phyloP scores from a whole-genome alignment of 805 yeast species.

The Hanseniaspora hatyaiensis region DNA sequence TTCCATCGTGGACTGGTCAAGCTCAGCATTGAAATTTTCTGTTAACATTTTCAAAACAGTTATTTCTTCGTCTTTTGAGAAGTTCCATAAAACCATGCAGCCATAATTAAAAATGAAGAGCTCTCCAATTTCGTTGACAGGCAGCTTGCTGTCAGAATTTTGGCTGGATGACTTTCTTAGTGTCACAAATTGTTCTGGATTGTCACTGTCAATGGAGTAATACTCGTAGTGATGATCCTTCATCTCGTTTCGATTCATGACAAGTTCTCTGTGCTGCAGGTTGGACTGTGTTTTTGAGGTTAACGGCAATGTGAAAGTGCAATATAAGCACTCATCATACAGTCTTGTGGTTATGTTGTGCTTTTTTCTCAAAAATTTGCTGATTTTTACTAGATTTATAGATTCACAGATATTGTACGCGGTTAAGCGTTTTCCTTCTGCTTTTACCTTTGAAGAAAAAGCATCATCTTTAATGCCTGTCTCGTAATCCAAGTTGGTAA shows the following conservation, averaged over 20 bases:
- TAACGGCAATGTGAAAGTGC: slow-evolving; percentile 63
- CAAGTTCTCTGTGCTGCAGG: slow-evolving; percentile 33
- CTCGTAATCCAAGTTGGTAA: slow-evolving; percentile 37
- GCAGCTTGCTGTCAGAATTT: slow-evolving; percentile 18
- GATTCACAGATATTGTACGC: slow-evolving; percentile 86
- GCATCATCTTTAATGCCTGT: slow-evolving; percentile 37
- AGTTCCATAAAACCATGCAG: slow-evolving; percentile 96
- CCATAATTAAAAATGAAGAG: slow-evolving; percentile 85
- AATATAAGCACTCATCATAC: slow-evolving; percentile 83
- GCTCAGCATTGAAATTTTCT: slow-evolving; percentile 41
- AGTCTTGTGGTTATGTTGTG: slow-evolving; percentile 79
- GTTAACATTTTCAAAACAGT: slow-evolving; percentile 56
- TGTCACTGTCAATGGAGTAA: slow-evolving; percentile 36
- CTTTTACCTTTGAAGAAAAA: slow-evolving; percentile 1
- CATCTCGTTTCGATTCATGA: slow-evolving; percentile 67
- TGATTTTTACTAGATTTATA: slow-evolving; percentile 51
- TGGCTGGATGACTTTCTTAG: too few relatives aligned
- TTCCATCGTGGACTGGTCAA: slow-evolving; percentile 60
- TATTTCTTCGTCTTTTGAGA: slow-evolving; percentile 82
- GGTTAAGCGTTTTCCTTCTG: slow-evolving; percentile 46
- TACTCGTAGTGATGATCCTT: slow-evolving; percentile 87
- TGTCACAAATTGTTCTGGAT: slow-evolving; percentile 6
- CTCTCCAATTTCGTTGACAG: slow-evolving; percentile 50
- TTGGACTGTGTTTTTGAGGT: slow-evolving; percentile 65
- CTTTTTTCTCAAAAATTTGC: slow-evolving; percentile 49